Conservation (phyloP, 1,139 yeast species). For the Eremothecium sinecaudum region DNA sequence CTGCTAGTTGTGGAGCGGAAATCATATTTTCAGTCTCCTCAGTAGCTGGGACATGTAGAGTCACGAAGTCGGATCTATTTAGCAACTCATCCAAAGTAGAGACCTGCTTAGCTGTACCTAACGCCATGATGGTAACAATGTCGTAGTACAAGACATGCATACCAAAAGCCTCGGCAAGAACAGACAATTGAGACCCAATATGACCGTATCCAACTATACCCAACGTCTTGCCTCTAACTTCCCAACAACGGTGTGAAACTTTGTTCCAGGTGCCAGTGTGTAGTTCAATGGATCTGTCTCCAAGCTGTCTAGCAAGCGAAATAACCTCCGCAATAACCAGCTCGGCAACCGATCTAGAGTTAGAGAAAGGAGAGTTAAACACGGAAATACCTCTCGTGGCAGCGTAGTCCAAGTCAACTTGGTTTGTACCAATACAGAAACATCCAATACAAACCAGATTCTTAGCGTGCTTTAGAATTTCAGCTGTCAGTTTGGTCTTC, state of each 20-base stretch:
- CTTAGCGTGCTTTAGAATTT: slow-evolving; percentile 73
- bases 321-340: slow-evolving; percentile 92
- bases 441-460: slow-evolving; percentile 90
- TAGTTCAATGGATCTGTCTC: slow-evolving; percentile 92
- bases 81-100: slow-evolving; percentile 74
- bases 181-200: slow-evolving; percentile 94
- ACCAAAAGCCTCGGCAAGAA: slow-evolving; percentile 95
- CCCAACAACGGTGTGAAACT: slow-evolving; percentile 95
- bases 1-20: slow-evolving; percentile 83
- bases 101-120: slow-evolving; percentile 96
- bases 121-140: slow-evolving; percentile 83
- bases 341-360: slow-evolving; percentile 98
- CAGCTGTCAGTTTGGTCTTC: slow-evolving; percentile 79
- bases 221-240: slow-evolving; percentile 94
- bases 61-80: slow-evolving; percentile 72
- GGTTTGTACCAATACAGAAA: slow-evolving; percentile 98
- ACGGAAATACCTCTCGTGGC: slow-evolving; percentile 92
- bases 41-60: slow-evolving; percentile 92
- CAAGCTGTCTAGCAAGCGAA: slow-evolving; percentile 89
- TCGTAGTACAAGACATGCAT: slow-evolving; percentile 94
- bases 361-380: slow-evolving; percentile 97
- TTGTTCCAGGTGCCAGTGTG: slow-evolving; percentile 98
- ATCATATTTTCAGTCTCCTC: slow-evolving; percentile 86
- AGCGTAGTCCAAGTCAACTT: slow-evolving; percentile 87
- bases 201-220: slow-evolving; percentile 98